These are phyloP conservation scores for Yamadazyma diddensiae DNA, from an alignment of 1,139 yeast genomes.

Conservation along the genomic window DNA sequence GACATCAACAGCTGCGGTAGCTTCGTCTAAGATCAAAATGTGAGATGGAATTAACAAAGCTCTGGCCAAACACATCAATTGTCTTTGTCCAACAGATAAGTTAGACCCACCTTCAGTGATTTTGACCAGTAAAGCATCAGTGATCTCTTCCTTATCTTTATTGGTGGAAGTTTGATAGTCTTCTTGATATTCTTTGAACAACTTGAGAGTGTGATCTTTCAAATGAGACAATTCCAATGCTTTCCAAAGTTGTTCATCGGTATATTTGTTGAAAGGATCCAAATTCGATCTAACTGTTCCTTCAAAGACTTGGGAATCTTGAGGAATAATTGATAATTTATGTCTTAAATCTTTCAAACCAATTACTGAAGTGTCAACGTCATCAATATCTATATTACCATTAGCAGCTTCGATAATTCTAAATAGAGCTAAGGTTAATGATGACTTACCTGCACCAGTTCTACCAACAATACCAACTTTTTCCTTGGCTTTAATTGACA, in stretches of 20 bases:
- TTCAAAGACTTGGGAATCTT: constrained; percentile 94
- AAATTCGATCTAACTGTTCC: constrained; percentile 86
- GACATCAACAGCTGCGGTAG: constrained; percentile 96
- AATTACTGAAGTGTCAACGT: constrained; percentile 60
- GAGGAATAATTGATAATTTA: constrained; percentile 87
- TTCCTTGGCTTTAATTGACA: constrained; percentile 71
- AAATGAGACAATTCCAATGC: constrained; percentile 84
- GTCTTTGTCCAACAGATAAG: constrained; percentile 88
- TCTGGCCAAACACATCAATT: constrained; percentile 85
- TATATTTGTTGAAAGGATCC: constrained; percentile 72
- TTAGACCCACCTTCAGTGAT: constrained; percentile 84
- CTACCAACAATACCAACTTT: constrained; percentile 94
- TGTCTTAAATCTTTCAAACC: constrained; percentile 86
- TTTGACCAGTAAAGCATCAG: constrained; percentile 52
- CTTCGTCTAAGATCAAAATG: constrained; percentile 86
- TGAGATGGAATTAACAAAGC: constrained; percentile 79
- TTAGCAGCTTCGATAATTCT: constrained; percentile 76
- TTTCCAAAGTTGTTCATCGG: constrained; percentile 81
- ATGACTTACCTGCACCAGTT: constrained; percentile 97
- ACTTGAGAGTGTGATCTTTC: constrained; percentile 64
- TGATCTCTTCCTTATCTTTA: constrained; percentile 10
- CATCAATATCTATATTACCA: constrained; percentile 77
- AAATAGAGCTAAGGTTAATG: constrained; percentile 84
- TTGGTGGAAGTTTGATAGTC: constrained; percentile 21
- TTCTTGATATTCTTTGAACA: constrained; percentile 42